Evolutionary conservation across 176 grass and related monocot genomes (phyloP), one percentile per base, ranked within the genome.

Genomic region (Rhynchospora pubera): DNA sequence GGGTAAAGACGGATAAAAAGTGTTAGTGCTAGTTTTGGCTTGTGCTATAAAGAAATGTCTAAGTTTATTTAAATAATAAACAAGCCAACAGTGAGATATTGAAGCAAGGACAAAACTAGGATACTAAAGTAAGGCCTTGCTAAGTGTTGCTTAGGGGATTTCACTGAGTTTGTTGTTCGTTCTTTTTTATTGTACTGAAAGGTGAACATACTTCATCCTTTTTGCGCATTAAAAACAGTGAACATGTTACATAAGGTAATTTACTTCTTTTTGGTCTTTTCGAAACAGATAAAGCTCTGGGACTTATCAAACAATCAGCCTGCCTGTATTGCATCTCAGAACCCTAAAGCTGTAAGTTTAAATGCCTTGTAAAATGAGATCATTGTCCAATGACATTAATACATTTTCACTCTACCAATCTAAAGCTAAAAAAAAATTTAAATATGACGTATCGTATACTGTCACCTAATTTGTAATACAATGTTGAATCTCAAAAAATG

Each of bases 271-370:
- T 71, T 82, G 58, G 7, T 30, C 80, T 47, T 57, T 63, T 9
- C 7, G 9, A 84, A 12, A 78, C 65, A 90, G 89, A 82, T 87
- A 56, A 90, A 90, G 51, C 76, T 90, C 22, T 90, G 89, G 89
- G 89, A 87, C 51, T 24, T 87, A 84, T 78, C 77, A 64, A 87
- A 87, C 22, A 87, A 84, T 64, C 85, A 87, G 66, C 89, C 89
- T 45, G 57, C 85, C 8, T 84, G 82, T 72, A 50, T 90, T 78
- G 89, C 66, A 53, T 87, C 85, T 47, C 85, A 65, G 62, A 90
- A 87, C 34, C 72, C 77, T 57, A 90, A 85, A 76, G 81, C 85
- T 53, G 85, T 85, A 87, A 90, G 89, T 84, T 21, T 13, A 47
- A 70, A 5, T 14, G 26, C 9, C 6, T 53, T 18, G 32, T 5